Conservation (phyloP, 2,329 filamentous ascomycete genomes). For the Colletotrichum magnum region DNA sequence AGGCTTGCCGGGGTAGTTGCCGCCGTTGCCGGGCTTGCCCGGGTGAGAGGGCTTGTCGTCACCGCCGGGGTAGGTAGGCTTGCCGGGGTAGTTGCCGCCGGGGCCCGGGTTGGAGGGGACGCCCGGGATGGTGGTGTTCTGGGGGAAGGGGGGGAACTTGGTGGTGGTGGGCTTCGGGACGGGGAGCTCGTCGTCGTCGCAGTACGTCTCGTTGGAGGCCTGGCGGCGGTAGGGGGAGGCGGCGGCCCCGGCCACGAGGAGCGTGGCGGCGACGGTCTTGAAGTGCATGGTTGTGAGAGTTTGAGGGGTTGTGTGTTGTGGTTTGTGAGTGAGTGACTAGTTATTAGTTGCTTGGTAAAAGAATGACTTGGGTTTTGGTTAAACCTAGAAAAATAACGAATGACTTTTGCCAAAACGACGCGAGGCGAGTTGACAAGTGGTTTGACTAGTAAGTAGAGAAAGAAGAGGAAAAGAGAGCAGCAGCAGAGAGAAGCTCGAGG, state of each 20-base stretch:
- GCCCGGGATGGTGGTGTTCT: conserved; percentile 33
- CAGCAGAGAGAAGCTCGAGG: background rate
- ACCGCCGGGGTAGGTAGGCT: background rate
- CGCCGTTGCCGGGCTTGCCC: conserved; percentile 1
- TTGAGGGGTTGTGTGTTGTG: background rate
- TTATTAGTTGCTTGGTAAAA: conserved; percentile 18
- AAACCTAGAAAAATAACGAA: conserved; percentile 24
- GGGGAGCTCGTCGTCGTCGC: conserved; percentile 32
- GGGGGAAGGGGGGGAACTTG: conserved; percentile 28
- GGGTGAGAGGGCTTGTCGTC: background rate
- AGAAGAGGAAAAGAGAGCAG: background rate
- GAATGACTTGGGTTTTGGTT: conserved; percentile 23
- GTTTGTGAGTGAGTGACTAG: conserved; percentile 8
- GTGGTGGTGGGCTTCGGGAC: conserved; percentile 16
- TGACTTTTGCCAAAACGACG: conserved; percentile 31
- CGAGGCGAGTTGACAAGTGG: background rate
- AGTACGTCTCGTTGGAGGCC: conserved; percentile 35
- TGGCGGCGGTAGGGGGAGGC: conserved; percentile 35
- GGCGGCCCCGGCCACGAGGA: conserved; percentile 39
- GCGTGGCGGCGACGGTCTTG: conserved; percentile 33
- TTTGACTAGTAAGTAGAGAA: conserved; percentile 7
- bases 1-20: conserved; percentile 5
- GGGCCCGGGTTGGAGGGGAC: conserved; percentile 28
- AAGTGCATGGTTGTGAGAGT: conserved; percentile 31
- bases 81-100: conserved; percentile 2